A percentile compares a stretch with the other conserved stretches of the same genome.
These are phyloP conservation scores for Nannochloropsis oceanica DNA, from an alignment of 108 stramenopile genomes.

Conservation along the genomic window DNA sequence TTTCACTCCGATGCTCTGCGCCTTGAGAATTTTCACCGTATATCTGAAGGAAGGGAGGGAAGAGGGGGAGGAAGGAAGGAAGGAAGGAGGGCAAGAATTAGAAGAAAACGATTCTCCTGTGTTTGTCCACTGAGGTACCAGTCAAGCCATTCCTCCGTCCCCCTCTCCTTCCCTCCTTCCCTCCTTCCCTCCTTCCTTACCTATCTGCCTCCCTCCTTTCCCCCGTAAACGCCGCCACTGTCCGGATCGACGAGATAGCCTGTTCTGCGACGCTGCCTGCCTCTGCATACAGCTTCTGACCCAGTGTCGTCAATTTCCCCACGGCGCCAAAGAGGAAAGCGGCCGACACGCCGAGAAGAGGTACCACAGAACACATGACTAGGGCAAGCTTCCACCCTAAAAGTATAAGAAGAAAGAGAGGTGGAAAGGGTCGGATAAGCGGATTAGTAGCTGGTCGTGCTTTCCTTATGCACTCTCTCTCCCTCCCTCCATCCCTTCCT, in stretches of 20 bases:
- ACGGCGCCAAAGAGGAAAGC: background rate
- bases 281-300: constrained; percentile 18
- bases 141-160: background rate
- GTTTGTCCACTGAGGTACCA: background rate
- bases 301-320: background rate
- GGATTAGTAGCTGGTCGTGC: background rate
- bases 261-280: constrained; percentile 17
- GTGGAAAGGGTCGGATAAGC: background rate
- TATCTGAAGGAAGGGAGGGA: background rate
- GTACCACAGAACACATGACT: constrained; percentile 22
- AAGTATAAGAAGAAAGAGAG: background rate
- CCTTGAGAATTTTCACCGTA: background rate
- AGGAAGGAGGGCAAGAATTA: background rate
- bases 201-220: constrained; percentile 9
- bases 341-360: constrained; percentile 7
- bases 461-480: too few species aligned
- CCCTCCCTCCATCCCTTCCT: too few species aligned
- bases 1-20: background rate
- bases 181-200: background rate
- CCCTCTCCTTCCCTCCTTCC: background rate
- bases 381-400: constrained; percentile 26
- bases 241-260: constrained; percentile 19
- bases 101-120: background rate
- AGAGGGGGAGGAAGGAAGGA: background rate
- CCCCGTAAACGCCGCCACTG: constrained; percentile 24